Conservation (phyloP, 805 yeast species). For the Vanderwaltozyma verrucispora region DNA sequence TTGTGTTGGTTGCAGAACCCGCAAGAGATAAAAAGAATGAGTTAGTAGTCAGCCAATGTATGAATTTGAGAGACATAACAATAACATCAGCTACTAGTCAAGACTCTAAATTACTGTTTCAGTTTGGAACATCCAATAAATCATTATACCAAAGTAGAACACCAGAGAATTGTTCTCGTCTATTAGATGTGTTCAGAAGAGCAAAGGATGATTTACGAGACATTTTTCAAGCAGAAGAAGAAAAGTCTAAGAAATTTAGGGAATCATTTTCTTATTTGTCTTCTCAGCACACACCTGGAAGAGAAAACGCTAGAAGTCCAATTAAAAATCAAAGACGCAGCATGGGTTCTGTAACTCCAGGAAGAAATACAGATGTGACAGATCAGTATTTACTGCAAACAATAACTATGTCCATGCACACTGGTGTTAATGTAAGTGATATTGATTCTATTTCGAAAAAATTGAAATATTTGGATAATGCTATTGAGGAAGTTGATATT, state of each 20-base stretch:
- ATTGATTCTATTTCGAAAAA: slow-evolving; percentile 33
- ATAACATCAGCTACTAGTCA: not conserved
- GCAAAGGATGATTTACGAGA: slow-evolving; percentile 54
- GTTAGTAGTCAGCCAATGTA: not conserved
- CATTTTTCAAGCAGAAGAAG: slow-evolving; percentile 40
- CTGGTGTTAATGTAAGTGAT: slow-evolving; percentile 46
- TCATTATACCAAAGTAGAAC: slow-evolving; percentile 18
- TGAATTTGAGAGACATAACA: not conserved
- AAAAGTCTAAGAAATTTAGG: slow-evolving; percentile 34
- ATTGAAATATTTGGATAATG: slow-evolving; percentile 46
- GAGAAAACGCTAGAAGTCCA: slow-evolving; percentile 23
- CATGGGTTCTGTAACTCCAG: slow-evolving; percentile 13
- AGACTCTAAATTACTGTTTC: not conserved
- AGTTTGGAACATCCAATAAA: slow-evolving; percentile 1
- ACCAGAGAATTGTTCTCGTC: slow-evolving; percentile 27
- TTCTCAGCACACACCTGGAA: slow-evolving; percentile 26
- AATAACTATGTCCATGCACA: slow-evolving; percentile 51
- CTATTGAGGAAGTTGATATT: slow-evolving; percentile 60
- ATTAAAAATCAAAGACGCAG: slow-evolving; percentile 28
- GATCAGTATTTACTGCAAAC: slow-evolving; percentile 40
- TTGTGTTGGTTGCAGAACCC: slow-evolving; percentile 64
- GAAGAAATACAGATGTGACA: slow-evolving; percentile 7
- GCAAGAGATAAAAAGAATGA: slow-evolving; percentile 15
- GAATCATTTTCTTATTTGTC: slow-evolving; percentile 36
- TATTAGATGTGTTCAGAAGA: slow-evolving; percentile 45